Conservation (phyloP, 1,139 yeast genomes). For the Trichomonascaceae sp. region DNA sequence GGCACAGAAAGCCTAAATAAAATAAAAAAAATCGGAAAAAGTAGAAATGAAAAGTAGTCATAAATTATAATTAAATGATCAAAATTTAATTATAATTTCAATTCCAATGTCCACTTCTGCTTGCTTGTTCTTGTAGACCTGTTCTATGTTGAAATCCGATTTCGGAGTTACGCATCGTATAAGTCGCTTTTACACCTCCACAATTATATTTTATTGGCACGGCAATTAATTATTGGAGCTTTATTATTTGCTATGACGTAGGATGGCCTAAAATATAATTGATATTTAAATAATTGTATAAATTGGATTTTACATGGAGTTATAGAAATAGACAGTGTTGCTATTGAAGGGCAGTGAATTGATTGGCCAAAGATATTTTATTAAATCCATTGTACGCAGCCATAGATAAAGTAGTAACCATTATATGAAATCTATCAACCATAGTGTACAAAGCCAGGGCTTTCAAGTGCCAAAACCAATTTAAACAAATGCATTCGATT, state of each 20-base stretch:
- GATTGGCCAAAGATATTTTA: neutral
- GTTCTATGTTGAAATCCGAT: neutral
- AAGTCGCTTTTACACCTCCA: neutral
- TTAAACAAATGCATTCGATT: neutral
- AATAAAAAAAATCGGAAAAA: neutral
- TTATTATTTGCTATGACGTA: neutral
- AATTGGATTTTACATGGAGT: neutral
- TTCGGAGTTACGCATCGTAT: neutral
- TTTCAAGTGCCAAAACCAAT: neutral
- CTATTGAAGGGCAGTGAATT: neutral
- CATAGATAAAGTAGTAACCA: neutral
- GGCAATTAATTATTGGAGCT: neutral
- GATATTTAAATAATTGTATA: neutral
- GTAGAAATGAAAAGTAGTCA: no score
- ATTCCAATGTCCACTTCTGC: neutral
- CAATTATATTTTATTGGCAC: neutral
- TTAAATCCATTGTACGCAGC: no score
- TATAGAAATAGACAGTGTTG: neutral
- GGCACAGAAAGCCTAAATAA: neutral
- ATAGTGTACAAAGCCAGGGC: neutral
- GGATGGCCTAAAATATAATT: neutral
- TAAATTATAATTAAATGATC: no score
- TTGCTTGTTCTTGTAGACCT: neutral
- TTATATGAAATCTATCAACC: neutral
- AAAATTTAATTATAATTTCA: no score